Conservation (phyloP, 495 filamentous ascomycete species). For the Hyaloscypha variabilis region DNA sequence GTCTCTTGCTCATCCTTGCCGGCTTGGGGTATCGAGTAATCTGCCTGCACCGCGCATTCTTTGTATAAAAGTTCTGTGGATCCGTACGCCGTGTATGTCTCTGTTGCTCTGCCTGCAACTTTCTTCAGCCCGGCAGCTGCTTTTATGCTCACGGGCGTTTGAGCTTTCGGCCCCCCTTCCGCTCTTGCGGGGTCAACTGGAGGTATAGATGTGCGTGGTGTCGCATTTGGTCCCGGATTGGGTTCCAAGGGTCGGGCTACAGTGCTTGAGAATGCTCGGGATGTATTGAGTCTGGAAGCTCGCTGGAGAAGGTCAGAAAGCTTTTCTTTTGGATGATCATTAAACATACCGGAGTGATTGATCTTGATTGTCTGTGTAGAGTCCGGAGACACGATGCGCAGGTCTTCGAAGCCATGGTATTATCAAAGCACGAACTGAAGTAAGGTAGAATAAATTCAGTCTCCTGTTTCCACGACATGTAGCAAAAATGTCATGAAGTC, state of each 20-base stretch:
- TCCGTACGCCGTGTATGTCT: slow-evolving; percentile 73
- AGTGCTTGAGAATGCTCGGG: slow-evolving; percentile 22
- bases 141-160: not conserved
- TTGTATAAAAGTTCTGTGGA: slow-evolving; percentile 79
- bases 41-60: slow-evolving; percentile 73
- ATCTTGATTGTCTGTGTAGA: slow-evolving; percentile 15
- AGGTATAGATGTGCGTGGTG: slow-evolving; percentile 19
- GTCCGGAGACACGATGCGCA: slow-evolving; percentile 26
- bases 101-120: slow-evolving; percentile 8
- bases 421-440: not conserved
- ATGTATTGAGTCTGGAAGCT: not conserved
- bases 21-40: slow-evolving; percentile 68
- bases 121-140: slow-evolving; percentile 5
- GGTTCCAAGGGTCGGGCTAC: not conserved
- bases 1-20: slow-evolving; percentile 56
- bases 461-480: not conserved
- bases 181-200: slow-evolving; percentile 9
- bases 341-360: slow-evolving; percentile 12
- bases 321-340: not conserved
- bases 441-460: not conserved
- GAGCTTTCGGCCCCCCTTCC: slow-evolving; percentile 9
- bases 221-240: slow-evolving; percentile 15
- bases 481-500: not conserved
- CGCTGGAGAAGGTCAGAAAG: slow-evolving; percentile 8
- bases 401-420: slow-evolving; percentile 26